These are phyloP conservation scores for Curvularia sp. DNA, from an alignment of 2,329 filamentous ascomycete species.

Conservation along the genomic window DNA sequence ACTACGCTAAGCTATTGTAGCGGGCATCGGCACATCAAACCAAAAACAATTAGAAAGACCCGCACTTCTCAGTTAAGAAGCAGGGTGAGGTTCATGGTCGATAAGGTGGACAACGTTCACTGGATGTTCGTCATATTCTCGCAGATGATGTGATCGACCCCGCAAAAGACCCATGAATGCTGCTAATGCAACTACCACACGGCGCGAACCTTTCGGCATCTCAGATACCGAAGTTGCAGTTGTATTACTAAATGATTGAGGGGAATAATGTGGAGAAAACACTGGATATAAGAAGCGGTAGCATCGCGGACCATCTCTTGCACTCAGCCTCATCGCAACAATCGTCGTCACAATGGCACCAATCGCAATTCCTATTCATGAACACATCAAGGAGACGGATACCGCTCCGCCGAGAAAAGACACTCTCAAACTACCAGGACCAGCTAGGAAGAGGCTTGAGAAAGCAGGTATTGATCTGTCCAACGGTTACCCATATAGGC, in stretches of 20 bases:
- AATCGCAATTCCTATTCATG: slow-evolving; percentile 58
- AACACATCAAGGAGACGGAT: slow-evolving; percentile 64
- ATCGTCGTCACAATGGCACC: slow-evolving; percentile 58
- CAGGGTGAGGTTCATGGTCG: slow-evolving; percentile 15
- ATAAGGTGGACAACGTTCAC: slow-evolving; percentile 35
- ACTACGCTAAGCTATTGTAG: not conserved
- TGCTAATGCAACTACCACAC: slow-evolving; percentile 15
- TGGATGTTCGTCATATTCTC: slow-evolving; percentile 41
- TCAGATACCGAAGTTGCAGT: not conserved
- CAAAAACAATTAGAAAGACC: not conserved
- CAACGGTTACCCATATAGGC: slow-evolving; percentile 74
- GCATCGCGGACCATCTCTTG: not conserved
- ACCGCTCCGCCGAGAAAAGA: slow-evolving; percentile 69
- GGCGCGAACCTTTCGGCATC: slow-evolving; percentile 3
- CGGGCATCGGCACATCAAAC: not conserved
- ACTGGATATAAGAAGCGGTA: slow-evolving; percentile 25
- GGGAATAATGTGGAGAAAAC: slow-evolving; percentile 13
- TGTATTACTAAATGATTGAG: slow-evolving; percentile 23
- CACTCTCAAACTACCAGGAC: slow-evolving; percentile 65
- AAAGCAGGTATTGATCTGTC: slow-evolving; percentile 75
- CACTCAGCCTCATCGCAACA: slow-evolving; percentile 5
- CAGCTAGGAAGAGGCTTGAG: slow-evolving; percentile 65
- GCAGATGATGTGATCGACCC: slow-evolving; percentile 48
- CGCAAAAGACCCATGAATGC: slow-evolving; percentile 35
- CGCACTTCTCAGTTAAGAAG: not conserved